phyloP scores from a whole-genome alignment of 75 land plant species.

The Cryptomeria japonica region DNA sequence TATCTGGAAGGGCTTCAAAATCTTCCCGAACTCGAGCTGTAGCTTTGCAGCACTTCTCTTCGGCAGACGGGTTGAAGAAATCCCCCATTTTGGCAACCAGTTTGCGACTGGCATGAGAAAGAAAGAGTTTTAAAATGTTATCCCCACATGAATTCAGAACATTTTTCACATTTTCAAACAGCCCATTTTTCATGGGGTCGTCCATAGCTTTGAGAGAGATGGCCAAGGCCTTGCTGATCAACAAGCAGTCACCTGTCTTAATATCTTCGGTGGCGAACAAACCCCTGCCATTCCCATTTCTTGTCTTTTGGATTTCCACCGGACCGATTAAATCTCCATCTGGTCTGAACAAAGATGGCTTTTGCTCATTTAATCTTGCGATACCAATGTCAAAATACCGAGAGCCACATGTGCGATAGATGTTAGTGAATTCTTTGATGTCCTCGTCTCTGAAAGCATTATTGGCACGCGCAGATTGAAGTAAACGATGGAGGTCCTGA shows the following conservation, averaged over 20 bases:
- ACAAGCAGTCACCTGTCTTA: not conserved
- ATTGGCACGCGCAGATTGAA: too few species aligned
- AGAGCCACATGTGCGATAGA: too few species aligned
- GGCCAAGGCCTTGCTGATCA: slow-evolving; percentile 7
- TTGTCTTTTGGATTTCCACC: not conserved
- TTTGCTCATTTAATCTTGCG: not conserved
- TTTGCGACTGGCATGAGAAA: not conserved
- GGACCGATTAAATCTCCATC: not conserved
- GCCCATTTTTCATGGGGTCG: not conserved
- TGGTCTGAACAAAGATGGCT: not conserved
- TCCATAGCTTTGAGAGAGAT: not conserved
- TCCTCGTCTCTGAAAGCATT: too few species aligned
- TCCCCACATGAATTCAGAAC: not conserved
- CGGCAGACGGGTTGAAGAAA: not conserved
- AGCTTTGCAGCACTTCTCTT: not conserved
- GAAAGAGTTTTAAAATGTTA: not conserved
- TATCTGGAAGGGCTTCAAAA: not conserved
- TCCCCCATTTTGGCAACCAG: too few species aligned
- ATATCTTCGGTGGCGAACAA: slow-evolving; percentile 3
- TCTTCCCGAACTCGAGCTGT: not conserved
- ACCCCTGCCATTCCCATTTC: not conserved
- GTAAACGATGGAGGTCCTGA: not conserved
- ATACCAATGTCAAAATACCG: not conserved
- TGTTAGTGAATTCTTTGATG: not conserved
- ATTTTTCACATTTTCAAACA: not conserved